phyloP scores from a whole-genome alignment of 2,329 filamentous ascomycete species.

The Grosmannia huntii region DNA sequence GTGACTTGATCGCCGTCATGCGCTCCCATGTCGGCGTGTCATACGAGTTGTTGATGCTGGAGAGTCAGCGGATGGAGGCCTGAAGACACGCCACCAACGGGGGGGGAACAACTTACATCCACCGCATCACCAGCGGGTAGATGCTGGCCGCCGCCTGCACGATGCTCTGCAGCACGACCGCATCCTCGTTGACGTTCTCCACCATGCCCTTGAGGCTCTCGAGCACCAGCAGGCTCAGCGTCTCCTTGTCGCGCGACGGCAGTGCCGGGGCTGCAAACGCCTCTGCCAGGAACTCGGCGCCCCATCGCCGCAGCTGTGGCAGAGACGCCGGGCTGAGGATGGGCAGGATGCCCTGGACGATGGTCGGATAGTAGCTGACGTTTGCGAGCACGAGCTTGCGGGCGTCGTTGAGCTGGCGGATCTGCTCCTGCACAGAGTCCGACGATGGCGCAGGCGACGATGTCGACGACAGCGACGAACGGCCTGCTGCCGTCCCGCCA shows the following conservation, averaged over 20 bases:
- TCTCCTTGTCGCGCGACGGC: slow-evolving; percentile 64
- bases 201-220: slow-evolving; percentile 61
- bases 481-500: background rate
- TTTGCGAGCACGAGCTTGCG: slow-evolving; percentile 82
- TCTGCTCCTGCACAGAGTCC: slow-evolving; percentile 54
- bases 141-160: slow-evolving; percentile 85
- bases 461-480: background rate
- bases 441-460: background rate
- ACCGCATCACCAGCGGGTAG: slow-evolving; percentile 81
- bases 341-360: slow-evolving; percentile 85
- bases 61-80: slow-evolving; percentile 8
- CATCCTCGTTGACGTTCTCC: slow-evolving; percentile 62
- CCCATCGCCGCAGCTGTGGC: slow-evolving; percentile 85
- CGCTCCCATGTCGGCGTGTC: slow-evolving; percentile 75
- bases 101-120: slow-evolving; percentile 62
- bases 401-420: slow-evolving; percentile 80
- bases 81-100: too few species aligned
- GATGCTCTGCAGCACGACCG: slow-evolving; percentile 68
- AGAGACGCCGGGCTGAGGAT: slow-evolving; percentile 66
- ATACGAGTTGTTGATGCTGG: slow-evolving; percentile 74
- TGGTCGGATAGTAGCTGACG: slow-evolving; percentile 77
- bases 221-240: slow-evolving; percentile 62
- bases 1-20: slow-evolving; percentile 79
- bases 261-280: slow-evolving; percentile 89
- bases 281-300: slow-evolving; percentile 88